Evolutionary conservation across 257 asterid genomes (phyloP), one percentile per base, ranked within the genome.

Genomic region (Fraxinus quadrangulata): DNA sequence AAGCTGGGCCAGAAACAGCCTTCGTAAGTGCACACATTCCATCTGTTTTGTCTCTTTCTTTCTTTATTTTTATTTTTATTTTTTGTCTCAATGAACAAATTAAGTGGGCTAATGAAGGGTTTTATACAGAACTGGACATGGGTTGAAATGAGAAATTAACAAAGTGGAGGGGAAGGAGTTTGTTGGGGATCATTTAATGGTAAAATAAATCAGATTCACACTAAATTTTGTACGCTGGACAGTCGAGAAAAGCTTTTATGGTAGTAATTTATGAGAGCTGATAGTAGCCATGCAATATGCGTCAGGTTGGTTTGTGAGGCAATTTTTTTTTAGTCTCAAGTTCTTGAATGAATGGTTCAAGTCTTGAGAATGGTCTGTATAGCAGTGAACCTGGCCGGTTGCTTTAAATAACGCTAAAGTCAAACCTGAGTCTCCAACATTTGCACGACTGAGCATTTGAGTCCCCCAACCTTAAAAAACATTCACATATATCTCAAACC

Each of bases 181-280:
- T 3, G 69, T 11, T 63, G 69, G 69, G 31, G 34, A 26, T 23
- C 69, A 63, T 63, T 63, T 63, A 63, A 63, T 63, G 69, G 69
- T 34, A 24, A 26, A 42, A 11, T 17, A 63, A 63, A 24, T 63
- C 34, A 23, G 69, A 63, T 63, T 63, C 34, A 63, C 7, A 63
- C 33, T 11, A 24, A 63, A 23, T 61, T 61, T 61, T 9, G 68
- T 7, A 17, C 0, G 45, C 45, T 39, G 45, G 12, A 21, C 7
- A 59, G 67, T 21, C 67, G 0, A 61, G 28, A 21, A 61, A 61
- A 61, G 68, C 68, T 61, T 61, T 61, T n/a, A 61, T 7, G 6
- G 68, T 2, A 61, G 68, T 61, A 61, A 61, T 63, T 63, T 24
- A 63, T 63, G 68, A 21, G 68, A 10, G 68, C 16, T 24, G 34